Evolutionary conservation across 179 eudicot genomes (phyloP).

Genomic region (Silene vulgaris): DNA sequence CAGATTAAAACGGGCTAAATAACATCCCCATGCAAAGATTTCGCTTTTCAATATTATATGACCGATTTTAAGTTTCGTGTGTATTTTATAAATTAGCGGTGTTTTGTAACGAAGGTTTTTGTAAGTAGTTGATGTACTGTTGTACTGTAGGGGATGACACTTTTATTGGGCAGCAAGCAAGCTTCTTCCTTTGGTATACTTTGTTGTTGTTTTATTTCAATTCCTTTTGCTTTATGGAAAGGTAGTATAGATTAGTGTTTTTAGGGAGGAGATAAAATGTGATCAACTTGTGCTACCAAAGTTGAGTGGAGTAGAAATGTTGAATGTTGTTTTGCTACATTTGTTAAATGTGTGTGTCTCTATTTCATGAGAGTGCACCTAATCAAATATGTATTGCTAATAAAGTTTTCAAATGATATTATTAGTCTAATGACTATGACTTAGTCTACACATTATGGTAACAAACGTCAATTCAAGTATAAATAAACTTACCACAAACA

Average conservation of each 20-base stretch:
- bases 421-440: too few species aligned
- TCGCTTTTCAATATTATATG: too few species aligned
- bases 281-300: not conserved
- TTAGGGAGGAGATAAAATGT: not conserved
- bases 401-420: too few species aligned
- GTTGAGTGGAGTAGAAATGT: not conserved
- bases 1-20: too few species aligned
- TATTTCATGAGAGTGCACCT: too few species aligned
- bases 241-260: not conserved
- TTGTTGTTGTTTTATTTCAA: not conserved
- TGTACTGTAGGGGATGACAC: constrained; percentile 16
- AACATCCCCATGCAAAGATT: too few species aligned
- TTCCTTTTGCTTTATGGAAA: constrained; percentile 8
- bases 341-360: not conserved
- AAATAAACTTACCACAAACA: too few species aligned
- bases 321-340: not conserved
- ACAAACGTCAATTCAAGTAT: too few species aligned
- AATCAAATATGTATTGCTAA: too few species aligned
- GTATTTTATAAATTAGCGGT: too few species aligned
- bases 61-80: too few species aligned
- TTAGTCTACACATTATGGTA: too few species aligned
- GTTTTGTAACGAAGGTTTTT: not conserved
- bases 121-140: constrained; percentile 12
- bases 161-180: constrained; percentile 10
- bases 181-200: not conserved